Evolutionary conservation across 768 basidiomycete genomes (phyloP), one percentile per base, ranked within the genome.

Genomic region (Amanita brunnescens): DNA sequence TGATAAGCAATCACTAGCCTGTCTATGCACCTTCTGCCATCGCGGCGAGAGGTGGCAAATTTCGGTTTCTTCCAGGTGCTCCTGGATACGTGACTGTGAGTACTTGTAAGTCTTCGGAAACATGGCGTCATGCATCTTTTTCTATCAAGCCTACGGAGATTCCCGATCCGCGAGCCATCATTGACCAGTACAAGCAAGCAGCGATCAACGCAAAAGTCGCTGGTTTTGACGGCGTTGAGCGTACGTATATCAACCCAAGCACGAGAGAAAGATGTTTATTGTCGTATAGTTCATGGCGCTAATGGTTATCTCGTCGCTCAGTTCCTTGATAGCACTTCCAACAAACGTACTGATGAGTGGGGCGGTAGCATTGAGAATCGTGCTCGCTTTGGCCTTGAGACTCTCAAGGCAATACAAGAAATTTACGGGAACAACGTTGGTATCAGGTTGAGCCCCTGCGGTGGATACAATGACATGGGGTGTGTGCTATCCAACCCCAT

Each of bases 341-440:
- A 82, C 63, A 58, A 69, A 33, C 73, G 80, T 16, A 77, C 72
- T 12, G 81, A 81, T 63, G 60, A 72, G 48, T 86, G 77, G 69
- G 83, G 83, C 7, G 83, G 82, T 4, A 74, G 71, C 35, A 53
- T 75, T 37, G 77, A 80, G 62, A 80, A 80, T 60, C 72, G 82
- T n/a, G 60, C 71, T 1, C 65, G 78, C 3, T 81, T 85, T 59
- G 68, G 66, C 0, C 68, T 79, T 4, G 76, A 80, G 59, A 67
- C 78, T 39, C 59, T 79, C 18, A 74, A 76, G 49, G 75, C 69
- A 2, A 52, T 64, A 18, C 53, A 54, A 0, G 65, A 68, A 33
- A 64, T 77, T 33, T 76, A 71, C 54, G 76, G 76, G 1, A 56
- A 63, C 6, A 72, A 75, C 18, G 72, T 76, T 21, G 69, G 68